A percentile compares a stretch with the other conserved stretches of the same genome.
phyloP scores from a whole-genome alignment of 2,329 filamentous ascomycete genomes.

The Colletotrichum graminicola region DNA sequence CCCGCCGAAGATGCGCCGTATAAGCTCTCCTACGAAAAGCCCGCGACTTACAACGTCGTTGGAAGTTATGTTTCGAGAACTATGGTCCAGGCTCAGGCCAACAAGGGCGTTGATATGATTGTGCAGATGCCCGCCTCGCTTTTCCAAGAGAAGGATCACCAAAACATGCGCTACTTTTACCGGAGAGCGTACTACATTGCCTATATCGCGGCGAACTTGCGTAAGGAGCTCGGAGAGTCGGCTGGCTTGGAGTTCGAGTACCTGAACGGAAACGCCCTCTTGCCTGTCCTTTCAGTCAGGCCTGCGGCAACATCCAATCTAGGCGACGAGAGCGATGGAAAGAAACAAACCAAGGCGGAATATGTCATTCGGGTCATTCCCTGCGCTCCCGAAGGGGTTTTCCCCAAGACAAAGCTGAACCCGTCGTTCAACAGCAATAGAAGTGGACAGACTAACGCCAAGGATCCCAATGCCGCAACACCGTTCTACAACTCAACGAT shows the following conservation, averaged over 20 bases:
- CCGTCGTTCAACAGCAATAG: conserved; percentile 79
- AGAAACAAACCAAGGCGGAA: conserved; percentile 50
- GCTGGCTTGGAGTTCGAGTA: conserved; percentile 73
- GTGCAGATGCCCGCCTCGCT: conserved; percentile 84
- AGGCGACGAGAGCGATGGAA: conserved; percentile 41
- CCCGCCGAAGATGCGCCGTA: conserved; percentile 83
- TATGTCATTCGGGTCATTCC: conserved; percentile 82
- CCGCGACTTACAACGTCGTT: conserved; percentile 84
- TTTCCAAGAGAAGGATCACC: conserved; percentile 95
- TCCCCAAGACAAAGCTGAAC: conserved; percentile 77
- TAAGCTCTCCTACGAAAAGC: conserved; percentile 82
- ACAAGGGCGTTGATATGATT: conserved; percentile 81
- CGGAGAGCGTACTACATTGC: conserved; percentile 93
- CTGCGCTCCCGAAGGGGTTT: conserved; percentile 76
- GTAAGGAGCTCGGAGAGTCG: conserved; percentile 64
- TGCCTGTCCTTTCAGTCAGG: conserved; percentile 72
- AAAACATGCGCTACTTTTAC: conserved; percentile 94
- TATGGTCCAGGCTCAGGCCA: conserved; percentile 72
- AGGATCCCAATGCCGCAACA: conserved; percentile 64
- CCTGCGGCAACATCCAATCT: conserved; percentile 49
- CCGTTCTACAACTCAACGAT: conserved; percentile 92
- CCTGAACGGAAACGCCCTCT: conserved; percentile 79
- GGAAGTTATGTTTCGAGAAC: conserved; percentile 88
- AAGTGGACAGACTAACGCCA: conserved; percentile 59
- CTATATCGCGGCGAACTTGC: conserved; percentile 79